Conservation (phyloP, 202 grass and related monocot species). For the Zizania palustris region DNA sequence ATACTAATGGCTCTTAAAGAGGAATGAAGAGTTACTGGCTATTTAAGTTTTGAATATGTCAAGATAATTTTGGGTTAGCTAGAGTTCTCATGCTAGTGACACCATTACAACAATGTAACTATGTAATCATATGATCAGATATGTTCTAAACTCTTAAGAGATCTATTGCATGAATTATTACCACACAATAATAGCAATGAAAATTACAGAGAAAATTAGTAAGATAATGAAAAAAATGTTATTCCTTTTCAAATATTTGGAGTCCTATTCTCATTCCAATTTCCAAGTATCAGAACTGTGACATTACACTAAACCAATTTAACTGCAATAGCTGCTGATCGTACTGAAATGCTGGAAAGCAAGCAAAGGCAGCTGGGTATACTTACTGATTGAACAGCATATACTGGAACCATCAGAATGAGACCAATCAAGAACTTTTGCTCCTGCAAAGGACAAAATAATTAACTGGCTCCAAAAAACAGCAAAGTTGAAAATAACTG, state of each 20-base stretch:
- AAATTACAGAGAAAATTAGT: background rate
- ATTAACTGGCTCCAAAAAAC: slow-evolving; percentile 31
- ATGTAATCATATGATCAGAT: background rate
- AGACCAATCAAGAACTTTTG: slow-evolving; percentile 98
- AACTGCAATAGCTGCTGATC: slow-evolving; percentile 8
- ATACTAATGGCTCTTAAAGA: too few relatives aligned
- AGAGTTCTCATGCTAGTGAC: background rate
- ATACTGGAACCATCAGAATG: slow-evolving; percentile 98
- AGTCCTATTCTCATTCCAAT: slow-evolving; percentile 33
- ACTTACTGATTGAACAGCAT: slow-evolving; percentile 96
- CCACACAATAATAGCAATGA: slow-evolving; percentile 23
- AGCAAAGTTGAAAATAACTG: slow-evolving; percentile 8
- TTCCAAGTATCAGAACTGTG: slow-evolving; percentile 28
- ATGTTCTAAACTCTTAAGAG: background rate
- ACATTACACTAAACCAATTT: slow-evolving; percentile 29
- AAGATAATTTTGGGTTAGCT: background rate
- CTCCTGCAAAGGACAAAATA: slow-evolving; percentile 65
- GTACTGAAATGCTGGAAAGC: slow-evolving; percentile 10
- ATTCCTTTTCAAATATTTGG: slow-evolving; percentile 12
- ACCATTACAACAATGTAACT: slow-evolving; percentile 19
- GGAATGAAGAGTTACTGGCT: too few relatives aligned
- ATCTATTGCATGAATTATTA: background rate
- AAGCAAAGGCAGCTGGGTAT: slow-evolving; percentile 8
- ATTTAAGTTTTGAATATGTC: background rate
- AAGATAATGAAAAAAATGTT: slow-evolving; percentile 25